A percentile compares a stretch with the other conserved stretches of the same genome.
Evolutionary conservation across 2,329 filamentous ascomycete genomes (phyloP).

Genomic region (Fusarium siculi): DNA sequence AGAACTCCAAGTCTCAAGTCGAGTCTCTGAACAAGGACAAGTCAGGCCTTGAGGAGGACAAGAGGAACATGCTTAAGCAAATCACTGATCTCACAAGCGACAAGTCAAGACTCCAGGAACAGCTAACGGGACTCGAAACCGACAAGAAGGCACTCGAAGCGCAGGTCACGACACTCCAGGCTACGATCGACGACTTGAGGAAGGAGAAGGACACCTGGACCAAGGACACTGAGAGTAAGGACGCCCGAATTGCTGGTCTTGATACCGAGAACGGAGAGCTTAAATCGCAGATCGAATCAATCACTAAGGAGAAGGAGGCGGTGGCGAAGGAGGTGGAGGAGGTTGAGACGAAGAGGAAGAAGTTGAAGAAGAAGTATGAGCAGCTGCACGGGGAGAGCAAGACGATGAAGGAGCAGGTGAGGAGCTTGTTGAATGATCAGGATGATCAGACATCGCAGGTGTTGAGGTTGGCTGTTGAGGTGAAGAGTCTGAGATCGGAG

Average conservation of each 20-base stretch:
- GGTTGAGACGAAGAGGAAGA: slow-evolving; percentile 38
- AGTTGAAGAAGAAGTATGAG: slow-evolving; percentile 41
- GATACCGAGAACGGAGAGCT: slow-evolving; percentile 40
- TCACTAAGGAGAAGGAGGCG: slow-evolving; percentile 41
- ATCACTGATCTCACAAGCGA: slow-evolving; percentile 31
- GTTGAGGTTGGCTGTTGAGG: slow-evolving; percentile 38
- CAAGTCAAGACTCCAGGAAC: slow-evolving; percentile 31
- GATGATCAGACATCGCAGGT: slow-evolving; percentile 40
- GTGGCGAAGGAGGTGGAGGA: slow-evolving; percentile 36
- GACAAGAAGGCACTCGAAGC: slow-evolving; percentile 40
- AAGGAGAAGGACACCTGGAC: slow-evolving; percentile 36
- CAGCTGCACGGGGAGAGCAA: slow-evolving; percentile 33
- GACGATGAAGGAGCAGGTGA: slow-evolving; percentile 31
- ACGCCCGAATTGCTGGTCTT: slow-evolving; percentile 35
- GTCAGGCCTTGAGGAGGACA: slow-evolving; percentile 37
- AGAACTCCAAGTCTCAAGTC: slow-evolving; percentile 31
- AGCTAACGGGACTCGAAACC: slow-evolving; percentile 34
- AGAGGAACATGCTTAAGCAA: slow-evolving; percentile 33
- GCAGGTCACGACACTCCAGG: slow-evolving; percentile 31
- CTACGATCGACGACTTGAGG: slow-evolving; percentile 37
- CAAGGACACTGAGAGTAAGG: slow-evolving; percentile 40
- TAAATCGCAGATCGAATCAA: slow-evolving; percentile 37
- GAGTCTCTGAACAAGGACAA: slow-evolving; percentile 38
- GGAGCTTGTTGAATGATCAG: slow-evolving; percentile 35
- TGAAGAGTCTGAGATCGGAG: slow-evolving; percentile 35